Base-by-base conservation (phyloP, 2,329 filamentous ascomycete species). In the Beauveria medogensis region DNA sequence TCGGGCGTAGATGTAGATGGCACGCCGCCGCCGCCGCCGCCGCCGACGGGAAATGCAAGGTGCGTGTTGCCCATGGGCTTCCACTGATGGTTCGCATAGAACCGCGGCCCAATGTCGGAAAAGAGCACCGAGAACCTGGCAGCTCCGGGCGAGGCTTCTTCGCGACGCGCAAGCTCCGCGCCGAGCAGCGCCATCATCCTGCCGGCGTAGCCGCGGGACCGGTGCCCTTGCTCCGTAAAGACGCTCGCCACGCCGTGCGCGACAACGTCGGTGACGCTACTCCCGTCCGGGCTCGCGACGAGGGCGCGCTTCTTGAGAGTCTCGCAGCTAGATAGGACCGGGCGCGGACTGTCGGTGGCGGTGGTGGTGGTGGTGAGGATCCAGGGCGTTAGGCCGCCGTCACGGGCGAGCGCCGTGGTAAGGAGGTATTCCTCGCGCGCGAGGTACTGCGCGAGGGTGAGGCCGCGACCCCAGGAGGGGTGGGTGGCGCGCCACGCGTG, bases 61-160 rank as follows among this genome's bases (percentile, higher is more conserved):
- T 96, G 92, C 1, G 82, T 79, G 62, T 90, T 93, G 22, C 82
- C 79, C 67, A 88, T 92, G 0, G 86, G 80, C 54, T 84, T 80
- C 92, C 92, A 97, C 51, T 91, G 91, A 64, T 85, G 80, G 37
- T 78, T 80, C 3, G 88, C 83, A 74, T 97, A 97, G 74, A 92
- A 97, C 44, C 78, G 77, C 77, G 91, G 89, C 22, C 92, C 91
- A 65, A 95, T 92, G 68, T 95, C 91, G 9, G 91, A 96, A 73
- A 87, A 96, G 9, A 97, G 79, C 8, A 95, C 82, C 0, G 90
- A 92, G 72, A 93, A 94, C 16, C 73, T 64, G 71, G 79, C 70
- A 55, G 76, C 74, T 28, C 69, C 66, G n/a, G 68, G 53, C 26
- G 69, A 43, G 65, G 68, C 55, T 64, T 24, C 66, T 47, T 74